phyloP scores from a whole-genome alignment of 164 flowering plant species.

The Dillenia turbinata region DNA sequence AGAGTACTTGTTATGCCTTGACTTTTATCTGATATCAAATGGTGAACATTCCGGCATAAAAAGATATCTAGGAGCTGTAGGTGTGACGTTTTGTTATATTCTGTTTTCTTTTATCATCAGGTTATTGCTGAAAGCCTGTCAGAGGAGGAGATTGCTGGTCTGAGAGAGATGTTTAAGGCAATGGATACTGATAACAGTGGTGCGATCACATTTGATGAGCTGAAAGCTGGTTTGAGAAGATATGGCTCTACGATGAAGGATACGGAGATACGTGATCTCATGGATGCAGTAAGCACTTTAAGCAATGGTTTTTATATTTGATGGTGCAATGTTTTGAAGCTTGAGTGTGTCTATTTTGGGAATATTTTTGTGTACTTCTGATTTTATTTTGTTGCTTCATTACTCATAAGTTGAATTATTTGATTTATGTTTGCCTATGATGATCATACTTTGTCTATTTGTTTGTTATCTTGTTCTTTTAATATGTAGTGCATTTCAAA shows the following conservation, averaged over 20 bases:
- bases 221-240: slow-evolving; percentile 89
- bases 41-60: no score
- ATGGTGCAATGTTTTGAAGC: background rate
- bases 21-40: no score
- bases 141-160: slow-evolving; percentile 98
- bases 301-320: background rate
- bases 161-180: slow-evolving; percentile 85
- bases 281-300: slow-evolving; percentile 76
- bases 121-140: slow-evolving; percentile 98
- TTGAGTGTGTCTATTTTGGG: no score
- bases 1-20: no score
- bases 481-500: no score
- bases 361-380: no score
- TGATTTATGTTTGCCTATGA: no score
- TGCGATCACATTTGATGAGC: slow-evolving; percentile 95
- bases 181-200: slow-evolving; percentile 99
- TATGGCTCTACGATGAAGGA: slow-evolving; percentile 95
- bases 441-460: no score
- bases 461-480: no score
- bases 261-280: slow-evolving; percentile 86
- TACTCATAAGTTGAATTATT: no score
- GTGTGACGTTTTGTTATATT: background rate
- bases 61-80: no score
- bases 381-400: no score
- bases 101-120: slow-evolving; percentile 28